Evolutionary conservation across 129 eudicot genomes (phyloP).

Genomic region (Helichrysum umbraculigerum): DNA sequence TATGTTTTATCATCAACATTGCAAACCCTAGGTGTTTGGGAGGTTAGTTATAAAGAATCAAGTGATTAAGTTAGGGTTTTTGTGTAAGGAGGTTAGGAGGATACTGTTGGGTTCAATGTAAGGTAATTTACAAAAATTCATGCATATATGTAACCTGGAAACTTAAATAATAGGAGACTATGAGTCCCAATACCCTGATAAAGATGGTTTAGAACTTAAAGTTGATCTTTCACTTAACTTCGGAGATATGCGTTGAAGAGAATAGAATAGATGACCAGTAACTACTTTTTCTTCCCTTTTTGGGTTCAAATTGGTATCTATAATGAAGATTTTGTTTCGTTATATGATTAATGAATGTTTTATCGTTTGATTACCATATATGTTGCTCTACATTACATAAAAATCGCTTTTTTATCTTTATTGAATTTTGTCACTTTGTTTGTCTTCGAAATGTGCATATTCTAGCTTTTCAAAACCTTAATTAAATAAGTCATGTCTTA

Average conservation of each 20-base stretch:
- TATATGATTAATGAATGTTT: neutral
- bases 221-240: neutral
- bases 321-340: neutral
- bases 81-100: conserved; percentile 15
- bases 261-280: neutral
- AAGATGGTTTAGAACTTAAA: neutral
- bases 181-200: neutral
- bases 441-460: neutral
- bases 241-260: neutral
- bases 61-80: conserved; percentile 4
- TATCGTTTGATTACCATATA: neutral
- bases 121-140: neutral
- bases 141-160: neutral
- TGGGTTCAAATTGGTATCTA: neutral
- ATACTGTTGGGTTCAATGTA: conserved; percentile 1
- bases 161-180: neutral
- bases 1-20: conserved; percentile 9
- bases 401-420: neutral
- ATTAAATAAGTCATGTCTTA: neutral
- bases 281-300: neutral
- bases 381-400: neutral
- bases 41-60: neutral
- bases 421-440: neutral
- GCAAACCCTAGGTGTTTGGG: conserved; percentile 20
- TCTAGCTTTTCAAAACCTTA: neutral